These are phyloP conservation scores for Nicotiana tabacum DNA, from an alignment of 257 asterid species.

Conservation along the genomic window DNA sequence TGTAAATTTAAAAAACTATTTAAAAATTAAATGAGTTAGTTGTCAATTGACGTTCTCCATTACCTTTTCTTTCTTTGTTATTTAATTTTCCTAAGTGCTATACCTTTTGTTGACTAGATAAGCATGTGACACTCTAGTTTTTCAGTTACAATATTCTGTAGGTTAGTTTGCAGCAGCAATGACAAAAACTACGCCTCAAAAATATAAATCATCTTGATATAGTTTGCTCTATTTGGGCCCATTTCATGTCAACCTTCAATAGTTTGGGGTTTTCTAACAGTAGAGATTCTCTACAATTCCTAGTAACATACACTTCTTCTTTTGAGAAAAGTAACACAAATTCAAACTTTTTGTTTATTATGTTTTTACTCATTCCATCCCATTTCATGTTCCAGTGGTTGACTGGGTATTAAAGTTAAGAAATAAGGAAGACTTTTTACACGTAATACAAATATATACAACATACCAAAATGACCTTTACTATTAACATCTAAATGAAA, in stretches of 20 bases:
- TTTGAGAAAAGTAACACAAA: neutral
- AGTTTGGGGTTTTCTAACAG: neutral
- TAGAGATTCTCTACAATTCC: neutral
- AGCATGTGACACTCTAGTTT: neutral
- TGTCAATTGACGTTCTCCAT: neutral
- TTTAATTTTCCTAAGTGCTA: neutral
- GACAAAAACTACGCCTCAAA: neutral
- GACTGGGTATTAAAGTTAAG: neutral
- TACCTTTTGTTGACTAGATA: constrained; percentile 5
- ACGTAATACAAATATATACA: too few species aligned
- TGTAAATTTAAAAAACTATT: too few species aligned
- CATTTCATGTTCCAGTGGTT: neutral
- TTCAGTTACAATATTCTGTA: neutral
- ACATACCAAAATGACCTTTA: too few species aligned
- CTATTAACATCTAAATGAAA: too few species aligned
- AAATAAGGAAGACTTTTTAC: neutral
- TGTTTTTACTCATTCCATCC: neutral
- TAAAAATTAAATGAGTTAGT: neutral
- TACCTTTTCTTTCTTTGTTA: neutral
- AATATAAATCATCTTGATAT: neutral
- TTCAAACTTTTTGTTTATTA: neutral
- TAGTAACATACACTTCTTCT: neutral
- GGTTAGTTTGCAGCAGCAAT: neutral
- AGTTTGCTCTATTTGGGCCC: neutral
- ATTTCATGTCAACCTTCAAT: neutral